These are phyloP conservation scores for Angomonas desouzai DNA, from an alignment of 208 protist species.

Conservation along the genomic window DNA sequence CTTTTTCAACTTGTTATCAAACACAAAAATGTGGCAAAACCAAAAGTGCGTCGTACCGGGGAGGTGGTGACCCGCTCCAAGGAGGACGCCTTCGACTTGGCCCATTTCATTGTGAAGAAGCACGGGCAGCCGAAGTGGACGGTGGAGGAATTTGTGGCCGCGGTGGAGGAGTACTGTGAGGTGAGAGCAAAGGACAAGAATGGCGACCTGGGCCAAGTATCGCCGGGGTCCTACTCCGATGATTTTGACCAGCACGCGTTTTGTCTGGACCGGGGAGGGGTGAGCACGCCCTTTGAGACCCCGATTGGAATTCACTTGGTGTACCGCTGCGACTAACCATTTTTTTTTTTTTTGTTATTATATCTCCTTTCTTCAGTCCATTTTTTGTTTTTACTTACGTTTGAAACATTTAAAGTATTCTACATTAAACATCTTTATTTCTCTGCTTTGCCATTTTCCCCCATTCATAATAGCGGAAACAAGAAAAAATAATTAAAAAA, in stretches of 20 bases:
- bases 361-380: neutral
- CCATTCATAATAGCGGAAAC: too few species aligned
- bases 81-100: constrained; percentile 63
- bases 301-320: constrained; percentile 79
- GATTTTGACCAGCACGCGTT: constrained; percentile 73
- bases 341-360: neutral
- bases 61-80: constrained; percentile 77
- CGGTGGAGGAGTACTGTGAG: constrained; percentile 71
- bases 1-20: constrained; percentile 87
- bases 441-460: neutral
- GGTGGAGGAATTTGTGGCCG: constrained; percentile 52
- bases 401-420: too few species aligned
- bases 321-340: constrained; percentile 54
- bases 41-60: constrained; percentile 58
- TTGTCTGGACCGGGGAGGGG: constrained; percentile 42
- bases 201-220: constrained; percentile 76
- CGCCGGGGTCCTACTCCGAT: constrained; percentile 59
- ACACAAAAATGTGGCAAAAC: constrained; percentile 80
- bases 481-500: too few species aligned
- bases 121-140: constrained; percentile 39
- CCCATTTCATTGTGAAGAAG: constrained; percentile 35
- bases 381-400: constrained; percentile 8
- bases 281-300: constrained; percentile 74
- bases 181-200: constrained; percentile 44
- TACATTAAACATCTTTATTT: neutral